Percentiles rank a stretch among this genome's conserved stretches.
Conservation (phyloP, 192 early-diverging fungal species). For the Rhizophagus prolifer region DNA sequence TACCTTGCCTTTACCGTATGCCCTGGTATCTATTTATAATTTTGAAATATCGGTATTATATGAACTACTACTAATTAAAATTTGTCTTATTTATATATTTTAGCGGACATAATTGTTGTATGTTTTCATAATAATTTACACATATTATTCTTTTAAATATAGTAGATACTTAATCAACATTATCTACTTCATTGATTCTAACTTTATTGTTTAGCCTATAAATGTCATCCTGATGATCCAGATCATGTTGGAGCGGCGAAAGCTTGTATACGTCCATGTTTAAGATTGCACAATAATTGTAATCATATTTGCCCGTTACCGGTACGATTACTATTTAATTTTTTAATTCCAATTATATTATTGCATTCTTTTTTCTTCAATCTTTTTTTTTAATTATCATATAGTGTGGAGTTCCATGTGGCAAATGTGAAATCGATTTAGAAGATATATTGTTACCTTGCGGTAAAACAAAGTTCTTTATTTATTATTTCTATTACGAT, state of each 20-base stretch:
- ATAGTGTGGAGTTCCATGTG: slow-evolving; percentile 49
- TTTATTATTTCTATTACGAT: not conserved
- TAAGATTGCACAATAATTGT: slow-evolving; percentile 39
- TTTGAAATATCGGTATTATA: not conserved
- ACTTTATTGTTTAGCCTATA: not conserved
- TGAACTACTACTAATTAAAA: not conserved
- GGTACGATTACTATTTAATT: not conserved
- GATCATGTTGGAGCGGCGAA: not conserved
- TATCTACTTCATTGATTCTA: not conserved
- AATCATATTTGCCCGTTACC: slow-evolving; percentile 41
- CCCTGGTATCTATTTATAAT: not conserved
- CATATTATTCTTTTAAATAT: too few species aligned
- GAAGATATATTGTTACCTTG: slow-evolving; percentile 27
- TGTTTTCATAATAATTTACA: not conserved
- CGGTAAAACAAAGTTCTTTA: slow-evolving; percentile 24
- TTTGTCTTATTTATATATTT: not conserved
- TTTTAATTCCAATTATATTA: not conserved
- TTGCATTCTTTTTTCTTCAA: not conserved
- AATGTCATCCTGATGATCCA: slow-evolving; percentile 49
- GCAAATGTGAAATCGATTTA: slow-evolving; percentile 33
- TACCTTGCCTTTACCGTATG: not conserved
- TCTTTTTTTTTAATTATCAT: slow-evolving; percentile 1
- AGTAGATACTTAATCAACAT: too few species aligned
- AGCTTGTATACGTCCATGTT: slow-evolving; percentile 37
- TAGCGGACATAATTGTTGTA: not conserved